A percentile compares a stretch with the other conserved stretches of the same genome.
Evolutionary conservation across 2,329 filamentous ascomycete species (phyloP).

Genomic region (Aspergillus pseudoterreus): DNA sequence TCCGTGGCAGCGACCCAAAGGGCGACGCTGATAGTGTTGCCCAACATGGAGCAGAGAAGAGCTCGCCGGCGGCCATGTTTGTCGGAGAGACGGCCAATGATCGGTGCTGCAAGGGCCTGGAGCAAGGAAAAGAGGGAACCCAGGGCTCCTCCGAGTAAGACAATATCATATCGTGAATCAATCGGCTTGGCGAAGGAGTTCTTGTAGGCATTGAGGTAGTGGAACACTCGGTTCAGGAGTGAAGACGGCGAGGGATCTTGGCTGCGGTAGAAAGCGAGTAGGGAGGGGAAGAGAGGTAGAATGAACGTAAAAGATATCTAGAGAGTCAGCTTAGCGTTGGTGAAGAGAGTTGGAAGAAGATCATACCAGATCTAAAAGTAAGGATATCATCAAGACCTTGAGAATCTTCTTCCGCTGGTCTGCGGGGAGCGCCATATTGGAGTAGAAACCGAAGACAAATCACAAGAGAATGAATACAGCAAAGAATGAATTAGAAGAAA

Average conservation of each 20-base stretch:
- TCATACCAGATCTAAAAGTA: slow-evolving; percentile 82
- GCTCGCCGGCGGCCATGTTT: slow-evolving; percentile 81
- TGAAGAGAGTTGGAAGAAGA: neutral
- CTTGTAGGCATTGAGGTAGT: slow-evolving; percentile 90
- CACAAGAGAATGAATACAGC: neutral
- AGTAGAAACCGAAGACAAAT: neutral
- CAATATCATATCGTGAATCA: slow-evolving; percentile 94
- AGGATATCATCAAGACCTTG: slow-evolving; percentile 80
- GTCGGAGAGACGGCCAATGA: slow-evolving; percentile 88
- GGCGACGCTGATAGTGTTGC: slow-evolving; percentile 88
- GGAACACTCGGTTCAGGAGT: slow-evolving; percentile 73
- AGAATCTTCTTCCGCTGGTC: slow-evolving; percentile 72
- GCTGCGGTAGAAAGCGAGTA: slow-evolving; percentile 93
- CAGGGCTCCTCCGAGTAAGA: slow-evolving; percentile 86
- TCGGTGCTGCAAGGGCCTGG: slow-evolving; percentile 84
- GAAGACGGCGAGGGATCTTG: slow-evolving; percentile 64
- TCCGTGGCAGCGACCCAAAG: slow-evolving; percentile 92
- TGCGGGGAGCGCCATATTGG: slow-evolving; percentile 34
- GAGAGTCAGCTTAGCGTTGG: slow-evolving; percentile 1
- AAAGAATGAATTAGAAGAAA: neutral
- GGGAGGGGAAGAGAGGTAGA: slow-evolving; percentile 88
- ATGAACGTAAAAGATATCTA: slow-evolving; percentile 99
- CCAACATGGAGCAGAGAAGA: slow-evolving; percentile 84
- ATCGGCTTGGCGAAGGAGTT: slow-evolving; percentile 87
- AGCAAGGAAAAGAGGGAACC: slow-evolving; percentile 91